Percentiles rank a stretch among this genome's conserved stretches.
Evolutionary conservation across 2,329 filamentous ascomycete species (phyloP).

Genomic region (Trichoderma aggressivum): DNA sequence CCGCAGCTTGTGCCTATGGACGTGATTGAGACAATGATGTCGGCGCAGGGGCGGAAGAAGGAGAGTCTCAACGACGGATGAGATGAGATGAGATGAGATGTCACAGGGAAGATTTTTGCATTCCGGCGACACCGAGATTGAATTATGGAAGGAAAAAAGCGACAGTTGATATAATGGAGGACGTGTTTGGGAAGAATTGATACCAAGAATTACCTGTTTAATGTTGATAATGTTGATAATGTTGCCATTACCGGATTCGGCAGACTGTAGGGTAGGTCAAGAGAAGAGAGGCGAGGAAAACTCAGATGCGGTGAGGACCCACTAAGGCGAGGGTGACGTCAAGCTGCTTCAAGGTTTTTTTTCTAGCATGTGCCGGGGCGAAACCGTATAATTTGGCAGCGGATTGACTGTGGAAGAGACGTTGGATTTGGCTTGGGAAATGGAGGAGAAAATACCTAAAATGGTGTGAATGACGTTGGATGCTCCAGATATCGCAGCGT

Average conservation of each 20-base stretch:
- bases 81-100: neutral
- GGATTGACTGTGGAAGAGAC: neutral
- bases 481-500: neutral
- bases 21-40: conserved; percentile 19
- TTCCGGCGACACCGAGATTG: neutral
- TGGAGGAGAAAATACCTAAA: neutral
- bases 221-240: neutral
- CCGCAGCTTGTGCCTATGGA: conserved; percentile 23
- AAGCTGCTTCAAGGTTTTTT: conserved; percentile 5
- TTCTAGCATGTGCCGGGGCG: neutral
- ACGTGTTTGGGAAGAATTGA: neutral
- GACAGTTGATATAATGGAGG: neutral
- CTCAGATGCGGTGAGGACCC: neutral
- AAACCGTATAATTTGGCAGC: neutral
- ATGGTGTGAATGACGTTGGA: neutral
- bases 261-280: neutral
- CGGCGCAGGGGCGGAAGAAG: neutral
- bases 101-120: neutral
- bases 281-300: neutral
- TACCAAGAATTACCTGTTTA: neutral
- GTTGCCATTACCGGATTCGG: neutral
- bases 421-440: no score
- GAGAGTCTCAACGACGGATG: neutral
- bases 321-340: conserved; percentile 16
- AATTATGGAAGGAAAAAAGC: neutral